These are phyloP conservation scores for Huntiella moniliformis DNA, from an alignment of 2,329 filamentous ascomycete genomes.

Conservation along the genomic window DNA sequence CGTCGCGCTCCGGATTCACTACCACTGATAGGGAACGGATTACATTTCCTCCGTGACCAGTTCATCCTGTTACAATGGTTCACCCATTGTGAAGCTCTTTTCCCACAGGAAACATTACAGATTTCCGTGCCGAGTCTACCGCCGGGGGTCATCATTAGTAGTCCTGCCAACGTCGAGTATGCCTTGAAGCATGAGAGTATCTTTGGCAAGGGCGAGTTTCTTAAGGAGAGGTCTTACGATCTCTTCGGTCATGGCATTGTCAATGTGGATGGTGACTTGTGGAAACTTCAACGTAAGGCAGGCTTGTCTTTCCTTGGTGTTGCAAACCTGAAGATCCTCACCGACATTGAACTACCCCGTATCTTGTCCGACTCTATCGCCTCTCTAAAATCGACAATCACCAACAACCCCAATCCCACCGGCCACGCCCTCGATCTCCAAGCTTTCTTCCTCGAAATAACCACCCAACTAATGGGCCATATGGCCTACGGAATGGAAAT, in stretches of 20 bases:
- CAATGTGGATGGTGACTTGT: slow-evolving; percentile 44
- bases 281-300: slow-evolving; percentile 43
- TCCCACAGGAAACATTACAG: slow-evolving; percentile 41
- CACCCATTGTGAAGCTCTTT: slow-evolving; percentile 33
- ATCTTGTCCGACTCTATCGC: slow-evolving; percentile 28
- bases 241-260: slow-evolving; percentile 49
- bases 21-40: slow-evolving; percentile 40
- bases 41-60: slow-evolving; percentile 39
- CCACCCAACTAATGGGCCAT: slow-evolving; percentile 45
- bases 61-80: slow-evolving; percentile 46
- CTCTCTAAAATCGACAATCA: slow-evolving; percentile 18
- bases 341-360: slow-evolving; percentile 35
- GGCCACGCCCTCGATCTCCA: slow-evolving; percentile 31
- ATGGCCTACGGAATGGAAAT: slow-evolving; percentile 55
- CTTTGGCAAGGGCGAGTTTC: slow-evolving; percentile 44
- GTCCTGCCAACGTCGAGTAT: slow-evolving; percentile 42
- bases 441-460: slow-evolving; percentile 42
- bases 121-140: slow-evolving; percentile 44
- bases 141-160: slow-evolving; percentile 42
- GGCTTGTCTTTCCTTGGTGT: slow-evolving; percentile 39
- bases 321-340: slow-evolving; percentile 36
- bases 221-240: slow-evolving; percentile 40
- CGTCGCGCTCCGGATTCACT: slow-evolving; percentile 26
- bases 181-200: slow-evolving; percentile 41
- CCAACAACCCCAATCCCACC: slow-evolving; percentile 10